Evolutionary conservation across 1,284 basidiomycete genomes (phyloP).

Genomic region (Porogramme epimiltina): DNA sequence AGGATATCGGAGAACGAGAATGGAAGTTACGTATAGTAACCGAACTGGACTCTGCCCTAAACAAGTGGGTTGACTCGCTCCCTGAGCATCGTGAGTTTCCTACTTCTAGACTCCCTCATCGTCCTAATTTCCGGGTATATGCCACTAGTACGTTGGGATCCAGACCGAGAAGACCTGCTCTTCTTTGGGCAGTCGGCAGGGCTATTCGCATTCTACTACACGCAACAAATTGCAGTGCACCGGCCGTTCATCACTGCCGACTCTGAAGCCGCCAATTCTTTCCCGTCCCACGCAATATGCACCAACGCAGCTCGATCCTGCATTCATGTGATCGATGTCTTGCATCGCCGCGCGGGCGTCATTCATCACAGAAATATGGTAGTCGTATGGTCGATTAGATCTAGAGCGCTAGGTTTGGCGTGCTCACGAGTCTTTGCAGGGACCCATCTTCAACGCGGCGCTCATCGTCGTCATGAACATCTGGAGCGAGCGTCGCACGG

Average conservation of each 20-base stretch:
- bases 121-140: no score
- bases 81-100: constrained; percentile 21
- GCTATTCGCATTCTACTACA: constrained; percentile 71
- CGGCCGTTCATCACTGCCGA: constrained; percentile 59
- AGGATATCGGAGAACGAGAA: constrained; percentile 21
- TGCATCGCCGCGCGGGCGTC: constrained; percentile 25
- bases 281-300: constrained; percentile 63
- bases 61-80: constrained; percentile 23
- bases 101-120: neutral
- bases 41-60: constrained; percentile 25
- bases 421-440: no score
- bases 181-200: constrained; percentile 73
- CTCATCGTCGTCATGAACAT: constrained; percentile 74
- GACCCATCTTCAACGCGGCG: constrained; percentile 57
- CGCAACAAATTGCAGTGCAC: constrained; percentile 77
- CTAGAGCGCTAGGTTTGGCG: no score
- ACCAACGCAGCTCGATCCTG: constrained; percentile 61
- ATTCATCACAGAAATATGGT: no score
- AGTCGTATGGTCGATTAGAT: no score
- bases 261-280: constrained; percentile 38
- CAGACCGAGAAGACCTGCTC: constrained; percentile 51
- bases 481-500: constrained; percentile 67
- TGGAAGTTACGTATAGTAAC: constrained; percentile 25
- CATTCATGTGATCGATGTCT: constrained; percentile 50
- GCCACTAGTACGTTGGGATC: constrained; percentile 53